phyloP scores from a whole-genome alignment of 768 basidiomycete species.

The Cystofilobasidium ferigula region DNA sequence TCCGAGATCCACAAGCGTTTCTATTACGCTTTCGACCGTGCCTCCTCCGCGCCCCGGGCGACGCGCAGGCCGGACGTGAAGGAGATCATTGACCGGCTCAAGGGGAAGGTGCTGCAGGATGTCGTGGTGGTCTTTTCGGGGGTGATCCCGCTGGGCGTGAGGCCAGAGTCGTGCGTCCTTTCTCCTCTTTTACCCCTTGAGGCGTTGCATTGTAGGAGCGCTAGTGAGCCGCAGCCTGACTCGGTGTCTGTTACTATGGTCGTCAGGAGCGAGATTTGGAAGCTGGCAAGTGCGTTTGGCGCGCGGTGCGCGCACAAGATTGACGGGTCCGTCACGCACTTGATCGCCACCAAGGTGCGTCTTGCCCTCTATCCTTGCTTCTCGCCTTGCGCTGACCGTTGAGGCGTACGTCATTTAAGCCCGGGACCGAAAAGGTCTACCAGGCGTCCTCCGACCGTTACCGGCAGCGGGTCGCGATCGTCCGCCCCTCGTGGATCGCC shows the following conservation, averaged over 20 bases:
- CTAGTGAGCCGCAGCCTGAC: too few relatives aligned
- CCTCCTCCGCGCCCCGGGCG: slow-evolving; percentile 2
- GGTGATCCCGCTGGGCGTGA: slow-evolving; percentile 79
- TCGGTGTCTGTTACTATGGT: too few relatives aligned
- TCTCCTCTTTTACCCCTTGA: not conserved
- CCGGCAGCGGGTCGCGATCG: slow-evolving; percentile 51
- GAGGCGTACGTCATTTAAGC: slow-evolving; percentile 41
- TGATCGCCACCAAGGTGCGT: slow-evolving; percentile 75
- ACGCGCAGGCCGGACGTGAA: slow-evolving; percentile 51
- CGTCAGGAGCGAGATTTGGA: slow-evolving; percentile 57
- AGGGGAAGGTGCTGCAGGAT: slow-evolving; percentile 62
- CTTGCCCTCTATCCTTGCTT: slow-evolving; percentile 19
- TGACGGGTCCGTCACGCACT: slow-evolving; percentile 61
- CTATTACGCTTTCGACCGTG: slow-evolving; percentile 52
- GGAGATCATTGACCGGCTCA: slow-evolving; percentile 73
- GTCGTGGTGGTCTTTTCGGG: slow-evolving; percentile 84
- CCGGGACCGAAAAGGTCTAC: slow-evolving; percentile 84
- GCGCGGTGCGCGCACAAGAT: slow-evolving; percentile 67
- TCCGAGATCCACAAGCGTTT: slow-evolving; percentile 66
- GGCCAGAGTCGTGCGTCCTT: slow-evolving; percentile 51
- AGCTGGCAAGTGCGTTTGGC: slow-evolving; percentile 75
- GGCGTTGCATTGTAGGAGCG: too few relatives aligned
- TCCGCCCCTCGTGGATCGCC: slow-evolving; percentile 80
- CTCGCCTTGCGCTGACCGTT: not conserved
- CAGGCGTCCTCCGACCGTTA: slow-evolving; percentile 62